phyloP scores from a whole-genome alignment of 768 basidiomycete species.

The Pisolithus marmoratus region DNA sequence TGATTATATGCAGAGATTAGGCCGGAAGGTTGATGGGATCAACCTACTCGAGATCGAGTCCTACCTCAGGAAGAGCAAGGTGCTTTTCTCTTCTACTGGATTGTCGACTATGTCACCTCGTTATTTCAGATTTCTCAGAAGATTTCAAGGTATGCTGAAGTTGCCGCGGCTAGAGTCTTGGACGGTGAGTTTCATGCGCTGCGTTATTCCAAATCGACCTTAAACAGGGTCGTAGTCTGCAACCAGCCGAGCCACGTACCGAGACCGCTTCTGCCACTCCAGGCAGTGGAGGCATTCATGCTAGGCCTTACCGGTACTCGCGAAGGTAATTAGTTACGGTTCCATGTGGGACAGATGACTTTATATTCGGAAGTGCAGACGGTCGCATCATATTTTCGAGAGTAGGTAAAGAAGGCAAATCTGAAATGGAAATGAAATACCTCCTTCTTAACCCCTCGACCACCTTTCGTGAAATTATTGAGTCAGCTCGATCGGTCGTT shows the following conservation, averaged over 20 bases:
- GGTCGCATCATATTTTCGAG: constrained; percentile 67
- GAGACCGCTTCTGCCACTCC: constrained; percentile 66
- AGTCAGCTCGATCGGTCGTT: constrained; percentile 76
- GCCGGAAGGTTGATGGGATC: constrained; percentile 63
- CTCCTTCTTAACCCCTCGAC: constrained; percentile 90
- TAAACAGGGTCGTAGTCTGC: constrained; percentile 6
- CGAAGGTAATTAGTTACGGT: constrained; percentile 45
- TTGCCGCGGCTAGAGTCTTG: constrained; percentile 39
- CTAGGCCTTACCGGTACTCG: constrained; percentile 70
- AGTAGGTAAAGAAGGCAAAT: constrained; percentile 29
- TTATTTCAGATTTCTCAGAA: constrained; percentile 57
- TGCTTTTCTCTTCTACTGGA: constrained; percentile 9
- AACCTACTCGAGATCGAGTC: constrained; percentile 79
- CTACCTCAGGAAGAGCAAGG: constrained; percentile 84
- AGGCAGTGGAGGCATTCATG: constrained; percentile 75
- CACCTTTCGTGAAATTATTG: constrained; percentile 77
- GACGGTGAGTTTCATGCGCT: constrained; percentile 15
- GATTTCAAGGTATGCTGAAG: constrained; percentile 81
- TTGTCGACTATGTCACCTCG: not conserved
- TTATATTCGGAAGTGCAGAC: constrained; percentile 39
- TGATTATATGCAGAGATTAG: constrained; percentile 59
- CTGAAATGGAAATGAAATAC: constrained; percentile 71
- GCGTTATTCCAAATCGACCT: not conserved
- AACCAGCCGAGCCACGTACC: constrained; percentile 5
- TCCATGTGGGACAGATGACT: not conserved